A percentile compares a stretch with the other conserved stretches of the same genome.
Evolutionary conservation across 192 early-diverging fungal species (phyloP).

Genomic region (Entomortierella lignicola): DNA sequence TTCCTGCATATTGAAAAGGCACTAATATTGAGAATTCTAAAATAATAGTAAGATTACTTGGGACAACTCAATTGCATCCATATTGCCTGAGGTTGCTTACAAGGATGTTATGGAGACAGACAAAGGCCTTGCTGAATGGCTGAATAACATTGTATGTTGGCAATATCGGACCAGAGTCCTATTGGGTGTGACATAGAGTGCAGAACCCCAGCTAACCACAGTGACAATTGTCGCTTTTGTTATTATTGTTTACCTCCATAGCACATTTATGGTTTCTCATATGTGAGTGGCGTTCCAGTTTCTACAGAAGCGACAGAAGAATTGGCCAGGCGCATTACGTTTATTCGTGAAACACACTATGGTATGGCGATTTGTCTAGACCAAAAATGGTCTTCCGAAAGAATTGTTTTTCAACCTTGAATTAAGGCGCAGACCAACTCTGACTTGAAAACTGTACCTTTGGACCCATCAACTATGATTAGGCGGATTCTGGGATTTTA

Average conservation of each 20-base stretch:
- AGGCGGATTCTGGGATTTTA: constrained; percentile 82
- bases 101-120: constrained; percentile 76
- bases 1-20: not conserved
- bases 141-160: constrained; percentile 68
- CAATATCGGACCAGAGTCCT: not conserved
- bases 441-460: not conserved
- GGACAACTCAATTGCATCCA: constrained; percentile 45
- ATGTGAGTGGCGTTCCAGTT: constrained; percentile 77
- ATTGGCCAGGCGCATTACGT: constrained; percentile 72
- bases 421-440: not conserved
- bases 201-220: not conserved
- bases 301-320: constrained; percentile 71
- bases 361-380: constrained; percentile 27
- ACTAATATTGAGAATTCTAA: not conserved
- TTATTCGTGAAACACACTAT: constrained; percentile 85
- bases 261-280: constrained; percentile 78
- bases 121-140: constrained; percentile 75
- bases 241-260: constrained; percentile 7
- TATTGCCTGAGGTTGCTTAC: constrained; percentile 53
- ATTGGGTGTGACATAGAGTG: constrained; percentile 7
- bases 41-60: constrained; percentile 42
- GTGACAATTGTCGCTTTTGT: not conserved
- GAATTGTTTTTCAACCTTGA: not conserved
- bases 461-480: not conserved
- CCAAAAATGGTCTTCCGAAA: constrained; percentile 7